A percentile compares a stretch with the other conserved stretches of the same genome.
Evolutionary conservation across 2,329 filamentous ascomycete genomes (phyloP).

Genomic region (Colletotrichum nymphaeae): DNA sequence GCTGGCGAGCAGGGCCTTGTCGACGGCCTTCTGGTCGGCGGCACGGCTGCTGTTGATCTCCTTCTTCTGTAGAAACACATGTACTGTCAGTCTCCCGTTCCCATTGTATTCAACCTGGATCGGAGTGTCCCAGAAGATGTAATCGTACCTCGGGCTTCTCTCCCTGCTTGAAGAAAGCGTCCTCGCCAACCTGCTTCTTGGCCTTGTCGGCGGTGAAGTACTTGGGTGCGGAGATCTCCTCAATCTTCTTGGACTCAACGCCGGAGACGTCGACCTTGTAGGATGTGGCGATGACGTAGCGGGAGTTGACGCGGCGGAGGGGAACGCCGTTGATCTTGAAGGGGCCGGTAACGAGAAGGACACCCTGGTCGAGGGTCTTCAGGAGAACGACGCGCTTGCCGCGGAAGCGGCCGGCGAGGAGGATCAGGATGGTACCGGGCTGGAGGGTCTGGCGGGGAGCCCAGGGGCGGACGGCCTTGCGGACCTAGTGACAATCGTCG

Average conservation of each 20-base stretch:
- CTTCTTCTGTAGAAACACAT: constrained; percentile 82
- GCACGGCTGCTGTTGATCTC: constrained; percentile 90
- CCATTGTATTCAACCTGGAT: neutral
- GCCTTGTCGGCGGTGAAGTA: constrained; percentile 98
- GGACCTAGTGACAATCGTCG: constrained; percentile 70
- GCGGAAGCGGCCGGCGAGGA: constrained; percentile 99
- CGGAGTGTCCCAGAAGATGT: neutral
- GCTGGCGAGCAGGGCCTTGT: constrained; percentile 93
- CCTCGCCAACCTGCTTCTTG: constrained; percentile 95
- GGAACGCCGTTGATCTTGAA: constrained; percentile 99
- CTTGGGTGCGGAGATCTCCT: constrained; percentile 78
- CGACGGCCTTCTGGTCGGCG: constrained; percentile 97
- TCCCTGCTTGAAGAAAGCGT: constrained; percentile 99
- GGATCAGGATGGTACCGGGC: constrained; percentile 97
- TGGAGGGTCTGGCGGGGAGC: constrained; percentile 89
- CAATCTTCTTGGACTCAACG: constrained; percentile 91
- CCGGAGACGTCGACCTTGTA: constrained; percentile 86
- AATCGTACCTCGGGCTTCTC: constrained; percentile 92
- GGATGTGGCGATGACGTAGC: constrained; percentile 93
- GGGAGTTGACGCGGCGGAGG: constrained; percentile 91
- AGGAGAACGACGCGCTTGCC: constrained; percentile 99
- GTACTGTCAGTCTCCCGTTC: constrained; percentile 39
- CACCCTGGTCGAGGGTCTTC: constrained; percentile 96
- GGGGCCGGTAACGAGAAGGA: constrained; percentile 98
- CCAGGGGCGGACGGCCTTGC: constrained; percentile 92